Evolutionary conservation across 495 filamentous ascomycete genomes (phyloP).

Genomic region (Geopyxis carbonaria): DNA sequence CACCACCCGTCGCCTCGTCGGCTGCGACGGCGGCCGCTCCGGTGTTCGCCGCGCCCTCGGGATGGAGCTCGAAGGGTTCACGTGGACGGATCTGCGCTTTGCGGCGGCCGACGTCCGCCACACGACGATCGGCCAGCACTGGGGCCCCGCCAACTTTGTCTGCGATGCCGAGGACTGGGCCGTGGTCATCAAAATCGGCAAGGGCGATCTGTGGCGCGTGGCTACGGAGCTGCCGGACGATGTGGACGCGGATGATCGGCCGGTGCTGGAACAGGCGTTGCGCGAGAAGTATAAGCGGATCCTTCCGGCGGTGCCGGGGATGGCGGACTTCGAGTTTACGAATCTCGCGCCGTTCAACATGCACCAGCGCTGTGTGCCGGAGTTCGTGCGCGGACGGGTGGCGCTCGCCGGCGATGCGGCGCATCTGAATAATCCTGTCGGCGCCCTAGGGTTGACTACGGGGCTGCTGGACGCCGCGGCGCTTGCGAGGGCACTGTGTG

Average conservation of each 20-base stretch:
- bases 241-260: not conserved
- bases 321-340: not conserved
- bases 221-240: not conserved
- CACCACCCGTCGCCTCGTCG: not conserved
- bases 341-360: not conserved
- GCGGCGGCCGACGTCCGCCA: constrained; percentile 18
- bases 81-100: constrained; percentile 16
- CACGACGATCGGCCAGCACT: too few species aligned
- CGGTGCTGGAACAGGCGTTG: not conserved
- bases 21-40: constrained; percentile 14
- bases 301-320: not conserved
- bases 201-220: constrained; percentile 6
- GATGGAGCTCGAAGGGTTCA: constrained; percentile 21
- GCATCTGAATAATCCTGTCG: constrained; percentile 4
- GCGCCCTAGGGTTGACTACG: constrained; percentile 2
- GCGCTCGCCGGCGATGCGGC: constrained; percentile 1
- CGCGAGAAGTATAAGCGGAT: not conserved
- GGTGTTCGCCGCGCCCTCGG: constrained; percentile 10
- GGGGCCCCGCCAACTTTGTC: constrained; percentile 15
- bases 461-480: constrained; percentile 2
- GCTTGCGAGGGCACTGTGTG: not conserved
- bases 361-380: not conserved
- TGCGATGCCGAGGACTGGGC: constrained; percentile 19
- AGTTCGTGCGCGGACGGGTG: not conserved
- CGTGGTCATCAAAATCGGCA: constrained; percentile 13